A percentile compares a stretch with the other conserved stretches of the same genome.
Evolutionary conservation across 805 yeast genomes (phyloP).

Genomic region (Saturnispora zaruensis): DNA sequence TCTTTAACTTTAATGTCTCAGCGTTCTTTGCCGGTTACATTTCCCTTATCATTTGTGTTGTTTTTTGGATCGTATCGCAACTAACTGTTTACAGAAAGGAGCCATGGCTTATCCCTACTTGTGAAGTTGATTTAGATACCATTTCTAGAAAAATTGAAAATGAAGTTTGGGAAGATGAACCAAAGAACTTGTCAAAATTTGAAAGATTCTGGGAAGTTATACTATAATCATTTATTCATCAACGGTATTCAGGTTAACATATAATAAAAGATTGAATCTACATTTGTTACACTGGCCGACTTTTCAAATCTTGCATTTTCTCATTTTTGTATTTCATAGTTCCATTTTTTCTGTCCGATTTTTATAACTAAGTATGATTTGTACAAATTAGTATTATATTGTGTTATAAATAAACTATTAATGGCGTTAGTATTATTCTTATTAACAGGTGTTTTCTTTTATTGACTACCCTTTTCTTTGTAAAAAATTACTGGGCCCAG

Average conservation of each 20-base stretch:
- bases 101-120: slow-evolving; percentile 37
- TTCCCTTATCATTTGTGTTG: slow-evolving; percentile 53
- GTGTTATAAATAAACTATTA: not conserved
- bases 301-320: not conserved
- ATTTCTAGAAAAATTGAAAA: slow-evolving; percentile 19
- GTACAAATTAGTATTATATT: not conserved
- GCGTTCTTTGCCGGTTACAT: slow-evolving; percentile 63
- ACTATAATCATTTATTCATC: not conserved
- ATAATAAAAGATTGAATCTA: too few species aligned
- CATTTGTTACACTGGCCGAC: too few species aligned
- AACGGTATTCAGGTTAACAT: too few species aligned
- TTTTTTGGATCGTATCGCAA: slow-evolving; percentile 38
- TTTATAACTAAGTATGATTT: not conserved
- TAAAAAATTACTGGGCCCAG: slow-evolving; percentile 38
- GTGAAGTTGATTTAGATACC: slow-evolving; percentile 42
- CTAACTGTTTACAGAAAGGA: slow-evolving; percentile 46
- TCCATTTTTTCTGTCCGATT: not conserved
- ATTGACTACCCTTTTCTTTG: not conserved
- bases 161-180: slow-evolving; percentile 48
- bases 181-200: not conserved
- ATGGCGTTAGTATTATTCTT: not conserved
- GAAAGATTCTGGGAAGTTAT: slow-evolving; percentile 10
- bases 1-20: slow-evolving; percentile 44
- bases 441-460: too few species aligned
- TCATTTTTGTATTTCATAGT: not conserved